phyloP scores from a whole-genome alignment of 345 rosid genomes.

The Eucalyptus grandis region DNA sequence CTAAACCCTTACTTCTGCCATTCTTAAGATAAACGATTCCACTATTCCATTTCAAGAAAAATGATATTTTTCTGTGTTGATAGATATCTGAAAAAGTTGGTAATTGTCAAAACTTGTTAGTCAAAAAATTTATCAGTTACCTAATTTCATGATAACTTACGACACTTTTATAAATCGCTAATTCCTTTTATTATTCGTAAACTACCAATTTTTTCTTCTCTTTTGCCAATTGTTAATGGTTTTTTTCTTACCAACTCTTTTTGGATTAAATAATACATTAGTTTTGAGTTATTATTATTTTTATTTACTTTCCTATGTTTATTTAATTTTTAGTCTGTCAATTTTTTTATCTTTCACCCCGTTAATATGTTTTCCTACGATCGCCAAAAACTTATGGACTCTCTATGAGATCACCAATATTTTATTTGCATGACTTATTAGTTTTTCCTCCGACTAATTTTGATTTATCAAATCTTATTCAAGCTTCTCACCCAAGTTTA shows the following conservation, averaged over 20 bases:
- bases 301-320: neutral
- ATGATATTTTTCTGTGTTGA: neutral
- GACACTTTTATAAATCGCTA: neutral
- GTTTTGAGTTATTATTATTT: neutral
- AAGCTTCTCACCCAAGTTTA: neutral
- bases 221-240: neutral
- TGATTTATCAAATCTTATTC: neutral
- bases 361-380: neutral
- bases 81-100: neutral
- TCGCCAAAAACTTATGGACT: neutral
- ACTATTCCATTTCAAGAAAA: neutral
- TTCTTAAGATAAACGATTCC: neutral
- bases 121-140: neutral
- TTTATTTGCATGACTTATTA: neutral
- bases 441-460: neutral
- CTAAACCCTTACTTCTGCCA: neutral
- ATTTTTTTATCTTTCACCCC: neutral
- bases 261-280: neutral
- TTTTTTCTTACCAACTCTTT: neutral
- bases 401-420: neutral
- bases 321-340: neutral
- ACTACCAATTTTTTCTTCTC: neutral
- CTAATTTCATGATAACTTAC: neutral
- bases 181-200: neutral
- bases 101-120: neutral